phyloP scores from a whole-genome alignment of 495 filamentous ascomycete species.

The Daldinia caldariorum region DNA sequence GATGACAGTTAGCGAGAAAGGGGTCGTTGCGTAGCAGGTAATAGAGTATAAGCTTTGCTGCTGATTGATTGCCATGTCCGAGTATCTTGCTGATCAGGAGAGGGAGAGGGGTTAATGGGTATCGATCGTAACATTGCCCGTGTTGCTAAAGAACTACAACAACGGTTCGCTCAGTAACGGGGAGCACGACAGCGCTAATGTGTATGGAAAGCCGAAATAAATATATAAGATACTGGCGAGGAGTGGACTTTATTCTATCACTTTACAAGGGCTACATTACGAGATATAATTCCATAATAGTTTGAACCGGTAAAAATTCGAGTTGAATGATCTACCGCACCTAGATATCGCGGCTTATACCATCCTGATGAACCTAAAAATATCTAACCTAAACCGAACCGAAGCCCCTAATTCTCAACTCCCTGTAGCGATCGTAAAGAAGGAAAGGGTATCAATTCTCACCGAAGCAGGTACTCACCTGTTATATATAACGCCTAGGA shows the following conservation, averaged over 20 bases:
- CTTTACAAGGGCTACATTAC: neutral
- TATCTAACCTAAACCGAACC: no score
- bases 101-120: no score
- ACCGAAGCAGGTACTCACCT: no score
- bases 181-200: no score
- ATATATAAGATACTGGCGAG: no score
- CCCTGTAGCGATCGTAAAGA: constrained; percentile 36
- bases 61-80: neutral
- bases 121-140: no score
- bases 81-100: no score
- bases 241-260: no score
- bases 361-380: neutral
- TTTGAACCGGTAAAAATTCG: neutral
- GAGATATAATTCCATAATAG: neutral
- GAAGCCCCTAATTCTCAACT: constrained; percentile 3
- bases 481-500: neutral
- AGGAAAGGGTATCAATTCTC: constrained; percentile 34
- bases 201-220: no score
- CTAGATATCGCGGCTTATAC: neutral
- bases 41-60: neutral
- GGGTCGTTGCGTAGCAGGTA: neutral
- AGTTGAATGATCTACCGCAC: neutral
- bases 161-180: no score
- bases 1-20: neutral
- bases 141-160: no score